These are phyloP conservation scores for Dictyostelium citrinum DNA, from an alignment of 78 protist species.

Conservation along the genomic window DNA sequence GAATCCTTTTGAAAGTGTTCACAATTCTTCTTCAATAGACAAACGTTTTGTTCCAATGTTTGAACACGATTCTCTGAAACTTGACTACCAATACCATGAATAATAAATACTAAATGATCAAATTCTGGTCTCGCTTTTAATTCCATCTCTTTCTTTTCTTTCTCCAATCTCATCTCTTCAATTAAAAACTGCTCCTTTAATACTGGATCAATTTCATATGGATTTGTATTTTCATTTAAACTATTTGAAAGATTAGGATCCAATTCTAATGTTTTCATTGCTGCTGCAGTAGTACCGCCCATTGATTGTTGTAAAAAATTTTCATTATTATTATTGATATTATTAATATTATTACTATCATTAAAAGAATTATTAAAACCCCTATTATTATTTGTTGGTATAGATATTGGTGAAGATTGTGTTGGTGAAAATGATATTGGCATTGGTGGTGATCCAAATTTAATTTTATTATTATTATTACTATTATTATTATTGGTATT, in stretches of 20 bases:
- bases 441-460: neutral
- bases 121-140: neutral
- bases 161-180: neutral
- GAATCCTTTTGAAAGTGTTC: neutral
- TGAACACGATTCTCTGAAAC: neutral
- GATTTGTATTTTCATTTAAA: neutral
- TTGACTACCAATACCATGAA: slow-evolving; percentile 42
- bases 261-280: neutral
- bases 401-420: neutral
- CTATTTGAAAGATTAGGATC: neutral
- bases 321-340: neutral
- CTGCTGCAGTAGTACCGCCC: neutral
- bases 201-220: slow-evolving; percentile 45
- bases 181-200: neutral
- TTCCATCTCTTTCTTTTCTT: neutral
- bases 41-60: slow-evolving; percentile 29
- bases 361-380: neutral
- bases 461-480: neutral
- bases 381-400: neutral
- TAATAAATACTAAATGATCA: slow-evolving; percentile 49
- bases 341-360: neutral
- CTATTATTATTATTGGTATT: neutral
- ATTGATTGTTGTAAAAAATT: neutral
- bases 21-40: slow-evolving; percentile 14
- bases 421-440: neutral